Conservation (phyloP, 257 asterid species). For the Echites panduratus region DNA sequence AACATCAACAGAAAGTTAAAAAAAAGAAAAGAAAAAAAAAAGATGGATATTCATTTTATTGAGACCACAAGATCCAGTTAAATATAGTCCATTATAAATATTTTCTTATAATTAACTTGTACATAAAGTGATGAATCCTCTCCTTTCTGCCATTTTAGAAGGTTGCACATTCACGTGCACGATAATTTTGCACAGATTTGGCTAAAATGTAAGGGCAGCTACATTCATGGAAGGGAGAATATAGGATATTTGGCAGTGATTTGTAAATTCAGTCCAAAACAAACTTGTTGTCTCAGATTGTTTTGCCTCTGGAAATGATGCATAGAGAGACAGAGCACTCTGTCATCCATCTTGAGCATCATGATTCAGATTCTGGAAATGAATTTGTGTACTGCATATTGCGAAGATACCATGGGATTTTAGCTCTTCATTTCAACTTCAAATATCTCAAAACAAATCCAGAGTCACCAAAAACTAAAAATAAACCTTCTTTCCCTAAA, state of each 20-base stretch:
- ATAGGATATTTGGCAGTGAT: not conserved
- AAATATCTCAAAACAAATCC: not conserved
- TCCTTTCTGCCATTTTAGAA: constrained; percentile 27
- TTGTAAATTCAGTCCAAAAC: not conserved
- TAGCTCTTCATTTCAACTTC: not conserved
- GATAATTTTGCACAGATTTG: not conserved
- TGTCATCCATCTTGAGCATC: not conserved
- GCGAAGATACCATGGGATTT: not conserved
- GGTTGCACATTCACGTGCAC: constrained; percentile 27
- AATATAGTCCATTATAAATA: not conserved
- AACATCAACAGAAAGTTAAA: too few species aligned
- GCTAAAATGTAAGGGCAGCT: not conserved
- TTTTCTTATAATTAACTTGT: too few species aligned
- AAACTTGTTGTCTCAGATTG: not conserved
- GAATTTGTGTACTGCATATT: not conserved
- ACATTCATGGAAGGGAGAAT: not conserved
- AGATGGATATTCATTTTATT: too few species aligned
- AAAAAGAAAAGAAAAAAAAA: constrained; percentile 44
- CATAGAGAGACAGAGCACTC: not conserved
- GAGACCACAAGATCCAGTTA: not conserved
- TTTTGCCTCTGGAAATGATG: not conserved
- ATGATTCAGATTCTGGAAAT: not conserved
- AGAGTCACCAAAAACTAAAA: not conserved
- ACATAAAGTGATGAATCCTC: constrained; percentile 8
- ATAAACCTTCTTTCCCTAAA: not conserved